phyloP scores from a whole-genome alignment of 345 rosid species.

The Isatis tinctoria region DNA sequence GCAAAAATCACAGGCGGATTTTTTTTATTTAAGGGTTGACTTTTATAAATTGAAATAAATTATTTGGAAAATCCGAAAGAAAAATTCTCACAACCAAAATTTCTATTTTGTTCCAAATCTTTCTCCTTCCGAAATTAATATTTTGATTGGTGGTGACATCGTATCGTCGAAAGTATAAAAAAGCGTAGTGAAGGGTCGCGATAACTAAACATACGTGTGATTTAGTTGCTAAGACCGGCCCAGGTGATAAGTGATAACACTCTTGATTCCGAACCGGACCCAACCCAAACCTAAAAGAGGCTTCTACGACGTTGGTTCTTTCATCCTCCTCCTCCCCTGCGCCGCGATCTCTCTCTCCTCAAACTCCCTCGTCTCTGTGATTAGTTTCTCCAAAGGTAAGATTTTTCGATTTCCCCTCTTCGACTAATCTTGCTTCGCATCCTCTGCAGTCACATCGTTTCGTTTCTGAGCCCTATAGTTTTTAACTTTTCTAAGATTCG shows the following conservation, averaged over 20 bases:
- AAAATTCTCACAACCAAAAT: too few species aligned
- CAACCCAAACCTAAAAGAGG: slow-evolving; percentile 1
- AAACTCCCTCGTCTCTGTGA: background rate
- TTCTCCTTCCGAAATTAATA: too few species aligned
- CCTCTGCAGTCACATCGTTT: background rate
- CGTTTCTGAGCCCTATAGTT: background rate
- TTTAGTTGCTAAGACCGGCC: background rate
- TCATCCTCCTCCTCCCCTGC: background rate
- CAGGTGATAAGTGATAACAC: background rate
- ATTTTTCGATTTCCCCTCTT: background rate
- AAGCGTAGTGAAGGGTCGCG: too few species aligned
- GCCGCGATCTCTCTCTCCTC: background rate
- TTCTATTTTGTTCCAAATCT: too few species aligned
- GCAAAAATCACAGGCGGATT: too few species aligned
- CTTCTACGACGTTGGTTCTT: background rate
- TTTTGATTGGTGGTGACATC: too few species aligned
- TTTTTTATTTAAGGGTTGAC: too few species aligned
- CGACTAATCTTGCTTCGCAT: background rate
- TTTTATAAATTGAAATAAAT: too few species aligned
- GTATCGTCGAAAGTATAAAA: too few species aligned
- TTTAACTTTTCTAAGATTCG: background rate
- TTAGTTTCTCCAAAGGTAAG: background rate
- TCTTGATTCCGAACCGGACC: background rate
- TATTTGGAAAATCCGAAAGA: too few species aligned
- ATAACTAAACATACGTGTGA: background rate